Conservation (phyloP, 495 filamentous ascomycete genomes). For the Neurospora cerealis region DNA sequence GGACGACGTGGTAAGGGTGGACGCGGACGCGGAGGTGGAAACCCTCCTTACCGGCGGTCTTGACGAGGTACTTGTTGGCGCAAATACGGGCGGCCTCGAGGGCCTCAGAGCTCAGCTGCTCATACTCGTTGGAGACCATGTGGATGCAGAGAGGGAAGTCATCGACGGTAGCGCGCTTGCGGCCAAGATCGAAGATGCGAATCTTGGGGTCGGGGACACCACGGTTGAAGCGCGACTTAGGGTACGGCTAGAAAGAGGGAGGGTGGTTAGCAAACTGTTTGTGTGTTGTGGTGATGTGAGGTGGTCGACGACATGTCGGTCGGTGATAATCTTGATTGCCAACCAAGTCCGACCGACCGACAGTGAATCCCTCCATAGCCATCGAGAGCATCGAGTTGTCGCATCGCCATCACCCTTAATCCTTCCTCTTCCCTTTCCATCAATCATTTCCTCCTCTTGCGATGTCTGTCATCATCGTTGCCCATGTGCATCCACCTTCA, state of each 20-base stretch:
- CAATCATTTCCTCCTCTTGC: background rate
- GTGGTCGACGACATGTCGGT: background rate
- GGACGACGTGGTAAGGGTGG: slow-evolving; percentile 98
- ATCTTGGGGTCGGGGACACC: slow-evolving; percentile 99
- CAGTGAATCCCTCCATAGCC: background rate
- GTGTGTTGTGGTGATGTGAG: background rate
- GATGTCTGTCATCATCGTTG: background rate
- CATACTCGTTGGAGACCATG: slow-evolving; percentile 99
- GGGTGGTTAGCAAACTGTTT: slow-evolving; percentile 22
- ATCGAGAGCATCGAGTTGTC: background rate
- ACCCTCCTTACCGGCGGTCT: slow-evolving; percentile 93
- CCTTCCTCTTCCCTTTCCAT: background rate
- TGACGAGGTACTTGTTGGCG: slow-evolving; percentile 99
- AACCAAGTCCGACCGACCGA: background rate
- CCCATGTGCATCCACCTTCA: background rate
- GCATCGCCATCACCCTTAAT: background rate
- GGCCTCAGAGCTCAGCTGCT: slow-evolving; percentile 97
- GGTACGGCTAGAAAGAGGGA: slow-evolving; percentile 65
- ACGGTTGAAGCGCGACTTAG: slow-evolving; percentile 99
- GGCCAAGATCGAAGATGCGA: slow-evolving; percentile 98
- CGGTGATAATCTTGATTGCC: background rate
- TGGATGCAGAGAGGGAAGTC: slow-evolving; percentile 98
- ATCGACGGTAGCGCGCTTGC: slow-evolving; percentile 95
- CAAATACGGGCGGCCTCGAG: slow-evolving; percentile 99
- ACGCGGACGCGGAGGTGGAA: slow-evolving; percentile 98